These are phyloP conservation scores for Barnettozyma wickerhamii DNA, from an alignment of 805 yeast genomes.

Conservation along the genomic window DNA sequence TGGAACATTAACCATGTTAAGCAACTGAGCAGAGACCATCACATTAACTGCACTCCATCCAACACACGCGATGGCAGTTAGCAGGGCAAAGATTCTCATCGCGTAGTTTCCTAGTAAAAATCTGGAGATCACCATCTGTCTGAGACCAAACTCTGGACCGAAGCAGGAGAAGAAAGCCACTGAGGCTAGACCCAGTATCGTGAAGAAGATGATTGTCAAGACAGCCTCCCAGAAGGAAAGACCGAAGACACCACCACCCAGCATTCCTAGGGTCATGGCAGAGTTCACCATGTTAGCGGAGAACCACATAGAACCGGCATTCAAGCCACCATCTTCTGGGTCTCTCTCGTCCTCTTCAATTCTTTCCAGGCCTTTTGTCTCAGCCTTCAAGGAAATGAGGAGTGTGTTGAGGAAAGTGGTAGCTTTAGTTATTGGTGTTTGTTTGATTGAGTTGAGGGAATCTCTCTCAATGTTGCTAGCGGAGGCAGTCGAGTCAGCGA, in stretches of 20 bases:
- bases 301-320: constrained; percentile 86
- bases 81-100: constrained; percentile 69
- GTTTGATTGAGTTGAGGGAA: not conserved
- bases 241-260: constrained; percentile 60
- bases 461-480: not conserved
- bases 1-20: constrained; percentile 65
- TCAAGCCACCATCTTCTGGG: constrained; percentile 53
- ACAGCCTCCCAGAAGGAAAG: constrained; percentile 72
- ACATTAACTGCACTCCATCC: constrained; percentile 96
- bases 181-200: constrained; percentile 64
- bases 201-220: constrained; percentile 67
- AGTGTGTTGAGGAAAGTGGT: constrained; percentile 18
- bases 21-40: constrained; percentile 81
- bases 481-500: not conserved
- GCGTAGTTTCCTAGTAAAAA: constrained; percentile 72
- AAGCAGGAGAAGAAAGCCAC: constrained; percentile 82
- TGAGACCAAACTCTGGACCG: constrained; percentile 80
- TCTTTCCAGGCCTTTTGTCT: constrained; percentile 75
- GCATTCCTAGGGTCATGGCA: constrained; percentile 71
- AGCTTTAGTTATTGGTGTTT: not conserved
- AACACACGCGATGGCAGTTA: constrained; percentile 80
- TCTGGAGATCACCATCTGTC: constrained; percentile 83
- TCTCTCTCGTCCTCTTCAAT: constrained; percentile 75
- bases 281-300: constrained; percentile 88
- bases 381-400: constrained; percentile 35